Percentiles rank a stretch among this genome's conserved stretches.
phyloP scores from a whole-genome alignment of 192 early-diverging fungal species.

The Rhizophlyctis rosea region DNA sequence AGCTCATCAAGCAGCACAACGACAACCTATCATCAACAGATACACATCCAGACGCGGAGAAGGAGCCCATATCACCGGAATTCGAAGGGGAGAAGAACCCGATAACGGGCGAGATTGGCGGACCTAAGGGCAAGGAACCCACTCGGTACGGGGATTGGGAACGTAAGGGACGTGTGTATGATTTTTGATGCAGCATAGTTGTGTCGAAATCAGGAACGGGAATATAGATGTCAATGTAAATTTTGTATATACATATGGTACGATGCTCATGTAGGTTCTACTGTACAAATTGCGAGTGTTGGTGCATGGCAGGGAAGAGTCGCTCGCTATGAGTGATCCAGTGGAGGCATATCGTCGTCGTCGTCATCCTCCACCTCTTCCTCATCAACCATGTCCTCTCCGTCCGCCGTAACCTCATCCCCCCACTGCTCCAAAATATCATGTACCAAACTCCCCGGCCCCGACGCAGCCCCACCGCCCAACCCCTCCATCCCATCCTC shows the following conservation, averaged over 20 bases:
- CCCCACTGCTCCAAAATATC: not conserved
- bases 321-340: too few relatives aligned
- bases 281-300: too few relatives aligned
- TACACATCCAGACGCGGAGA: constrained; percentile 49
- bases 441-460: not conserved
- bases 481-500: not conserved
- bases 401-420: too few relatives aligned
- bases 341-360: too few relatives aligned
- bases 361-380: too few relatives aligned
- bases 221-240: too few relatives aligned
- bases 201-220: too few relatives aligned
- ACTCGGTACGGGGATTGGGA: constrained; percentile 85
- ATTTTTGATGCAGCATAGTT: too few relatives aligned
- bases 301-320: too few relatives aligned
- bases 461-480: not conserved
- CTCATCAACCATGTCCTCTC: too few relatives aligned
- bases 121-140: constrained; percentile 74
- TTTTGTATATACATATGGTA: too few relatives aligned
- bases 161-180: constrained; percentile 69
- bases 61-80: constrained; percentile 35
- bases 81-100: constrained; percentile 75
- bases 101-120: constrained; percentile 65
- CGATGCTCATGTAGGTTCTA: too few relatives aligned
- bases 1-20: constrained; percentile 59
- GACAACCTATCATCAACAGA: constrained; percentile 33